Evolutionary conservation across 2,329 filamentous ascomycete species (phyloP).

Genomic region (Raffaelea albimanens): DNA sequence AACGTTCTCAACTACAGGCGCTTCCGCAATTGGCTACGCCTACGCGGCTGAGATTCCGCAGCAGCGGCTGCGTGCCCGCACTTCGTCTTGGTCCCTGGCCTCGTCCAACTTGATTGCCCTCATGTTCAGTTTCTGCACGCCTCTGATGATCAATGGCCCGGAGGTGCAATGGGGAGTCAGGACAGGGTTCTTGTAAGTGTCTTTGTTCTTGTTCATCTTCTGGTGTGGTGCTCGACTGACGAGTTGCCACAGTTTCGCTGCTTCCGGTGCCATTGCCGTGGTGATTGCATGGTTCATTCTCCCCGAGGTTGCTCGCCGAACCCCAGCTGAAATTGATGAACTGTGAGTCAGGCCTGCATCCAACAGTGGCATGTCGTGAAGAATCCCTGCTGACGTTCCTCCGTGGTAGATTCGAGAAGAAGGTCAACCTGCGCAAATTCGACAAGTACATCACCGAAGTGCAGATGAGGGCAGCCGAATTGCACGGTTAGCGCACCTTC

Average conservation of each 20-base stretch:
- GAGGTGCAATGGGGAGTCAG: constrained; percentile 30
- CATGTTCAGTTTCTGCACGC: constrained; percentile 35
- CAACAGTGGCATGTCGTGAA: not conserved
- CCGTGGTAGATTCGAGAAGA: constrained; percentile 5
- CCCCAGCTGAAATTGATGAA: constrained; percentile 27
- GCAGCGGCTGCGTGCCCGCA: constrained; percentile 29
- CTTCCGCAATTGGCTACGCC: constrained; percentile 31
- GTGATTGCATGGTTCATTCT: constrained; percentile 26
- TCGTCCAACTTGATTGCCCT: constrained; percentile 28
- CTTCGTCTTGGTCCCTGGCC: constrained; percentile 26
- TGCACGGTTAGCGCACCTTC: no score
- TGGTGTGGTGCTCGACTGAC: not conserved
- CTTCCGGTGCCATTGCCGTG: constrained; percentile 20
- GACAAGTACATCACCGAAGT: constrained; percentile 9
- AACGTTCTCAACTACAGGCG: constrained; percentile 30
- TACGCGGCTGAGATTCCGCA: constrained; percentile 30
- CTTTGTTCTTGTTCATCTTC: not conserved
- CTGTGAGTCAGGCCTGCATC: constrained; percentile 17
- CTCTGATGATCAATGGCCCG: constrained; percentile 31
- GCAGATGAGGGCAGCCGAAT: constrained; percentile 35
- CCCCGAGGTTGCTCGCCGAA: constrained; percentile 24
- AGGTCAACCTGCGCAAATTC: constrained; percentile 8
- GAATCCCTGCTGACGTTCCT: not conserved
- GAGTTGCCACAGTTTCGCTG: constrained; percentile 20
- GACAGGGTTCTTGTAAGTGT: constrained; percentile 32